A percentile compares a stretch with the other conserved stretches of the same genome.
Evolutionary conservation across 495 filamentous ascomycete species (phyloP).

Genomic region (Xylaria cubensis): DNA sequence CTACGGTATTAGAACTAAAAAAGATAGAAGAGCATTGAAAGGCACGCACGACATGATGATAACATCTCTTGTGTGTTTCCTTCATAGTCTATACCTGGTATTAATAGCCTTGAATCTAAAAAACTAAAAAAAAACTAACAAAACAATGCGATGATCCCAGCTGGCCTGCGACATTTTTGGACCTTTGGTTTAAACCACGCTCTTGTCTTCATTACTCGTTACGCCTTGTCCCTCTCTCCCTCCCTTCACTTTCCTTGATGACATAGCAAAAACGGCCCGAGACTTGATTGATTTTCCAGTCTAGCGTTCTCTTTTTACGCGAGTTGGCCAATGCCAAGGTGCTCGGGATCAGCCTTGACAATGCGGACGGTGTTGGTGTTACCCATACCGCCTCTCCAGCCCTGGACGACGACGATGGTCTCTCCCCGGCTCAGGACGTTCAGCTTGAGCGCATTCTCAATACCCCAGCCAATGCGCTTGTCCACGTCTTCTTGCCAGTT

Average conservation of each 20-base stretch:
- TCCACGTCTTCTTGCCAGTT: slow-evolving; percentile 99
- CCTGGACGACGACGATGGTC: slow-evolving; percentile 92
- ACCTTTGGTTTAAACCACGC: not conserved
- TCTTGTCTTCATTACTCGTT: slow-evolving; percentile 21
- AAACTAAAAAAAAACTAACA: not conserved
- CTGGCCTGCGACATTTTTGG: not conserved
- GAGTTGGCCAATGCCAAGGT: slow-evolving; percentile 52
- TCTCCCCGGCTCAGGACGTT: slow-evolving; percentile 83
- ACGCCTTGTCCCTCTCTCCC: slow-evolving; percentile 2
- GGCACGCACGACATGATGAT: not conserved
- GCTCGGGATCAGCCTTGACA: slow-evolving; percentile 60
- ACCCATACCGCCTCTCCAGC: slow-evolving; percentile 96
- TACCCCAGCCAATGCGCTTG: slow-evolving; percentile 93
- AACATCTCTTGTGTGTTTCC: not conserved
- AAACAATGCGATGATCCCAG: not conserved
- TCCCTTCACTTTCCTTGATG: not conserved
- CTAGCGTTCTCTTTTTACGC: slow-evolving; percentile 7
- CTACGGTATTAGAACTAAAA: not conserved
- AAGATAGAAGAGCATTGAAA: not conserved
- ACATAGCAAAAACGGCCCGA: not conserved
- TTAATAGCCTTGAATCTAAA: slow-evolving; percentile 9
- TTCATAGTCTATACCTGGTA: slow-evolving; percentile 20
- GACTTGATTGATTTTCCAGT: too few species aligned
- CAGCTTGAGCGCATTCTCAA: slow-evolving; percentile 81
- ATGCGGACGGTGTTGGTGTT: slow-evolving; percentile 89